Conservation (phyloP, 2,329 filamentous ascomycete species). For the Trichophyton mentagrophytes region DNA sequence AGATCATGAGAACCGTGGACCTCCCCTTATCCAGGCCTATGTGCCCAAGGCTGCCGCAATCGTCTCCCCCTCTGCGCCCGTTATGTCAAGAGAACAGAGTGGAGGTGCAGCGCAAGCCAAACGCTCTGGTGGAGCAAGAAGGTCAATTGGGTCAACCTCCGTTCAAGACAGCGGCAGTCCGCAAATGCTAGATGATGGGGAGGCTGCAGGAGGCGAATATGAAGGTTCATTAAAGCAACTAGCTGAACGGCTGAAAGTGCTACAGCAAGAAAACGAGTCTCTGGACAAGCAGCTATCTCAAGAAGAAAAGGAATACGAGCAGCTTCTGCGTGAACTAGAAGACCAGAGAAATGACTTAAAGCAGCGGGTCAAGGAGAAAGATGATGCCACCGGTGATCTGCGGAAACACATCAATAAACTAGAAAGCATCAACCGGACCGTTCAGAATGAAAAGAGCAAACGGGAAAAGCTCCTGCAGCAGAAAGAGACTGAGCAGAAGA, state of each 20-base stretch:
- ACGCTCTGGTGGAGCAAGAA: conserved; percentile 58
- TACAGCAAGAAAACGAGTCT: conserved; percentile 75
- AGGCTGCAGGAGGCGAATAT: conserved; percentile 38
- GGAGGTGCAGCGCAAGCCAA: conserved; percentile 42
- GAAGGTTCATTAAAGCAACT: conserved; percentile 62
- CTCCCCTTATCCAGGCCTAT: conserved; percentile 40
- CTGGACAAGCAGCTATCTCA: conserved; percentile 52
- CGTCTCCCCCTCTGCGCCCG: conserved; percentile 47
- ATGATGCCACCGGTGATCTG: conserved; percentile 74
- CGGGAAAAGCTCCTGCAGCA: conserved; percentile 54
- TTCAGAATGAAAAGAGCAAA: conserved; percentile 64
- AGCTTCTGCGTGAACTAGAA: conserved; percentile 54
- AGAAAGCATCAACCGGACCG: conserved; percentile 67
- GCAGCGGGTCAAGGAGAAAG: conserved; percentile 71
- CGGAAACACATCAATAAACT: conserved; percentile 68
- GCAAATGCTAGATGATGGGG: conserved; percentile 30
- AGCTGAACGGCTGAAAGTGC: conserved; percentile 64
- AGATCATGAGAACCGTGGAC: conserved; percentile 24
- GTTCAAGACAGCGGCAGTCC: conserved; percentile 26
- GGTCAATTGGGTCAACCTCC: conserved; percentile 57
- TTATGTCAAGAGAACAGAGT: conserved; percentile 54
- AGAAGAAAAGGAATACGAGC: conserved; percentile 58
- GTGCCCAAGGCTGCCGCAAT: conserved; percentile 42
- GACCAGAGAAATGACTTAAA: conserved; percentile 69
- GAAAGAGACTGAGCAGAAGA: conserved; percentile 48